Evolutionary conservation across 495 filamentous ascomycete genomes (phyloP), one percentile per base, ranked within the genome.

Genomic region (Penicillium malachiteum): DNA sequence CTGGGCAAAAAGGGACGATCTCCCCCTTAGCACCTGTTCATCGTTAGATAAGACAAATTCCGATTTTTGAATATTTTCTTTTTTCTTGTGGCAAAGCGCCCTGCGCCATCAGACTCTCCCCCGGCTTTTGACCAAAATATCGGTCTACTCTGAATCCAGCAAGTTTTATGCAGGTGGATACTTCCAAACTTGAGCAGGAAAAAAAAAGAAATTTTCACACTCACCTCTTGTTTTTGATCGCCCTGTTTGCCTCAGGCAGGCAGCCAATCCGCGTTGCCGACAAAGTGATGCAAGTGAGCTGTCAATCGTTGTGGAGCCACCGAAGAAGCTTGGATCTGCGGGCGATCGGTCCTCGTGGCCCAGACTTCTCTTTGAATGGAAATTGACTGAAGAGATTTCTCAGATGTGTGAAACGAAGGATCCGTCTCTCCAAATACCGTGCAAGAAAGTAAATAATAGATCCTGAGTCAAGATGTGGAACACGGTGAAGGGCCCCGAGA

Each of bases 251-350:
- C 65, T 66, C 57, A 66, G 63, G 63, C 63, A 68, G 65, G 59
- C 65, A 59, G 63, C 65, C 65, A 68, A 68, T 68, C 65, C 65
- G 57, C 54, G 58, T 50, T 50, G 57, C 39, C 63, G 50, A 51
- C 54, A 52, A 62, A 66, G 65, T 68, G 65, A 68, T 61, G 65
- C 65, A 64, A 66, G 60, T 66, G 65, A 68, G 63, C 63, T 68
- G 65, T 66, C 60, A 57, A 66, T 62, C 58, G 50, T 7, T 35
- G 63, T 66, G 63, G 65, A 66, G 60, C 60, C 63, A 62, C 48
- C 49, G 50, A 58, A 43, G 47, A 46, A 55, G 54, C 53, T 58
- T 45, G 64, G 58, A 64, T 62, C 56, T 65, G 59, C 65, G 45
- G 53, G 41, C 51, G 52, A 60, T 62, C 56, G 50, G 35, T 37